Base-by-base conservation (phyloP, 169 alveolate species). In the Plasmodium sp. region DNA sequence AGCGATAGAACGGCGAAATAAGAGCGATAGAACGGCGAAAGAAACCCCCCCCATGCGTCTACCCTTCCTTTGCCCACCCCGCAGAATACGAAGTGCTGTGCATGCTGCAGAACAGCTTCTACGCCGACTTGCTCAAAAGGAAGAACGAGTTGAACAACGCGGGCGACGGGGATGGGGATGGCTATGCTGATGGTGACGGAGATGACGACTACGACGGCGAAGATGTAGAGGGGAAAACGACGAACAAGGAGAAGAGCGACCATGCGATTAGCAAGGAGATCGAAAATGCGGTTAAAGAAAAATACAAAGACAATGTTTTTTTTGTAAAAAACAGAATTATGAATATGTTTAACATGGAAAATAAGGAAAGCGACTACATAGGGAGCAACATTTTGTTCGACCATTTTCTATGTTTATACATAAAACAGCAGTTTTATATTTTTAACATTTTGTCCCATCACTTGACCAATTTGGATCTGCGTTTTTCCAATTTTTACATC, bases 371-470 rank as follows among this genome's bases (percentile, higher is more conserved):
- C 67, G 80, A 77, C 34, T 75, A 79, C 62, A 33, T 33, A 16
- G 79, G 84, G n/a, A 58, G n/a, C 16, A 79, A 86, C 77, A 77
- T 86, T 22, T 77, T 86, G 58, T 86, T 86, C 41, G 86, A 86
- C 31, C 36, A 77, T 75, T 86, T 86, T 86, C 77, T 86, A 51
- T 86, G 93, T 51, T 75, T 86, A 77, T 86, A 86, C 81, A 77
- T 86, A 75, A 74, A 86, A 79, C 93, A 86, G 45, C 93, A 86
- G 39, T 86, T 86, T 86, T 86, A 86, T 31, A 36, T 86, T 16
- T 86, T 86, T 86, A 75, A 86, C 31, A 86, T 86, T 41, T 86
- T 86, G 39, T 74, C 93, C 31, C 81, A 86, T 33, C 93, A 86
- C 36, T 77, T 86, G 67, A 77, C 74, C 39, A 86, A 86, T 86